Percentiles rank a stretch among this genome's conserved stretches.
Evolutionary conservation across 2,329 filamentous ascomycete species (phyloP).

Genomic region (Aspergillus ustus): DNA sequence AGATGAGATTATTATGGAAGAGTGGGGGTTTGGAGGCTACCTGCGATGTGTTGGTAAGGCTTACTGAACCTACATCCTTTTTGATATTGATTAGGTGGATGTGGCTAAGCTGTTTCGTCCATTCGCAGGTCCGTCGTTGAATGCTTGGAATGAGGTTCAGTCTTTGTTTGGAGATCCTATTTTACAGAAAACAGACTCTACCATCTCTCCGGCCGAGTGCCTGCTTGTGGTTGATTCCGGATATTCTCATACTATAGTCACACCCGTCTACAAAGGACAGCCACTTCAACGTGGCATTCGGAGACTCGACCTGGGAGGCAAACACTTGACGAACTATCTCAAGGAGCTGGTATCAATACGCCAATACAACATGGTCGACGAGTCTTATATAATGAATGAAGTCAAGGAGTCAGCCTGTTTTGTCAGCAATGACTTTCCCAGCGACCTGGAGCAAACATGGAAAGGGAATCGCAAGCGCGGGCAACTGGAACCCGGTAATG

Average conservation of each 20-base stretch:
- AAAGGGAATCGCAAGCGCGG: conserved; percentile 65
- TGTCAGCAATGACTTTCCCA: conserved; percentile 75
- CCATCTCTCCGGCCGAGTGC: conserved; percentile 69
- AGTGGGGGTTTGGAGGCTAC: conserved; percentile 90
- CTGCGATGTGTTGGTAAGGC: conserved; percentile 72
- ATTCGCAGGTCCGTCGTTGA: conserved; percentile 68
- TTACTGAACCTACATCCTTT: not conserved
- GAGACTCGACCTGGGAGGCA: conserved; percentile 87
- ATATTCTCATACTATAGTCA: conserved; percentile 90
- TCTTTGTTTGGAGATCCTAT: conserved; percentile 66
- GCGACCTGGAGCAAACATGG: conserved; percentile 82
- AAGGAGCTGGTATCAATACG: conserved; percentile 87
- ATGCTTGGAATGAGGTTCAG: conserved; percentile 81
- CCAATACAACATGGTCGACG: conserved; percentile 94
- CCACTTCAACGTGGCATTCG: conserved; percentile 81
- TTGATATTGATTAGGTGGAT: not conserved
- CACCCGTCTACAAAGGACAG: conserved; percentile 79
- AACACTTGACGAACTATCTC: conserved; percentile 89
- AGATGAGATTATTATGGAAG: conserved; percentile 96
- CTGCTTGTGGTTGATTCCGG: conserved; percentile 89
- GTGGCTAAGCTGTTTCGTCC: not conserved
- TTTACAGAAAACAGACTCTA: conserved; percentile 44
- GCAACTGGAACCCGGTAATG: conserved; percentile 32
- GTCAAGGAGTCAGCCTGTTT: conserved; percentile 92
- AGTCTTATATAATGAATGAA: conserved; percentile 90